Base-by-base conservation (phyloP, 306 rosid genomes). In the Malus orientalis region DNA sequence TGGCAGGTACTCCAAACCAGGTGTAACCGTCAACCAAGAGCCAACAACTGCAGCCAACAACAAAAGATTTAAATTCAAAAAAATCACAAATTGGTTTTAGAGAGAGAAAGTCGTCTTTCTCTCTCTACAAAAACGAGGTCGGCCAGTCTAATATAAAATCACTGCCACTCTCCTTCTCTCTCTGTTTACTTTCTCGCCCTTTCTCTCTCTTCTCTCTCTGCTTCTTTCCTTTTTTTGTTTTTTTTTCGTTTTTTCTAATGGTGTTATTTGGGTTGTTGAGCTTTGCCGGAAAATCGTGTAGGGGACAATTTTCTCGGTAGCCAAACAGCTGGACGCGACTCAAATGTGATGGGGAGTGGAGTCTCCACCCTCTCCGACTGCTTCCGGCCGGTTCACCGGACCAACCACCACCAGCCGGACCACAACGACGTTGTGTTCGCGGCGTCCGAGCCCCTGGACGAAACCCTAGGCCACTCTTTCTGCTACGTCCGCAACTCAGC, bases 381-480 rank as follows among this genome's bases (percentile, higher is more conserved):
- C 84, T 86, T 91, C 57, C 78, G 82, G 72, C 89, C 93, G 85
- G 88, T 65, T 53, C 77, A 82, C 84, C 76, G 88, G 58, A 76
- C 80, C 69, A 60, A 73, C 78, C 77, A 78, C 58, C 77, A 22
- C 19, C 60, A 57, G 8, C 62, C 53, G 30, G 70, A 74, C 18
- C 79, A 70, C 16, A 81, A 79, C 75, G 93, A 87, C 40, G 62
- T 85, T 32, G 71, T 86, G 66, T 89, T 92, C 81, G 58, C 90
- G 1, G 84, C 86, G 7, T 70, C 81, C 0, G 96, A 91, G 40
- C 90, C 96, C 0, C 69, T 92, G 18, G 98, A 95, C 75, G 97
- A 92, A 95, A 92, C 96, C 93, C 96, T 92, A 85, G 98, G 98
- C 70, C 98, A 95, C 78, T 95, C 98, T 47, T 95, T 95, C 86